A percentile compares a stretch with the other conserved stretches of the same genome.
Conservation (phyloP, 768 basidiomycete species). For the Suillus clintonianus region DNA sequence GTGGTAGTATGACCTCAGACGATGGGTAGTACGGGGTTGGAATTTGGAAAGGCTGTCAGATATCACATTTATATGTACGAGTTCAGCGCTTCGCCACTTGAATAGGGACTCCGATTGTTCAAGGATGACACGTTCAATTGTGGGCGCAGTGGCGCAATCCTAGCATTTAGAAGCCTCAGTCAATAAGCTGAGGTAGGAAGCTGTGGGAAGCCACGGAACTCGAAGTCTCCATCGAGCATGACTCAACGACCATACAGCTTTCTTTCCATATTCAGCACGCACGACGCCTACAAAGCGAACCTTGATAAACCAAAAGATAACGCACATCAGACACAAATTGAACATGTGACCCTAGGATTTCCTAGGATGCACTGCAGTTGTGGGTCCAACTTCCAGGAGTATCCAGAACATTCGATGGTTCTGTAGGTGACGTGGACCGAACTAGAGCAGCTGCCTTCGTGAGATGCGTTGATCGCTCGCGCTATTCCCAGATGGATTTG, state of each 20-base stretch:
- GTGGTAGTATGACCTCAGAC: background rate
- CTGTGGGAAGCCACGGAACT: background rate
- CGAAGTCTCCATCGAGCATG: background rate
- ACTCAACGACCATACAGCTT: background rate
- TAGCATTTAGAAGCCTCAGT: background rate
- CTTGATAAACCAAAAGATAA: background rate
- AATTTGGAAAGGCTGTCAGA: background rate
- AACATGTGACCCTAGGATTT: background rate
- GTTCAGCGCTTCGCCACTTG: background rate
- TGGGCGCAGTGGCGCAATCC: background rate
- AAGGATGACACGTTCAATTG: background rate
- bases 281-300: background rate
- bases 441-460: background rate
- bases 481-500: background rate
- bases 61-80: background rate
- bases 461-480: background rate
- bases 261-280: background rate
- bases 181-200: background rate
- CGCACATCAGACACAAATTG: background rate
- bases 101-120: background rate
- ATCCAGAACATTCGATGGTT: background rate
- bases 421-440: background rate
- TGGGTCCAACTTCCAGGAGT: background rate
- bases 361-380: background rate
- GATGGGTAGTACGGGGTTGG: background rate